These are phyloP conservation scores for Yamadazyma tumulicola DNA, from an alignment of 805 yeast species.

Conservation along the genomic window DNA sequence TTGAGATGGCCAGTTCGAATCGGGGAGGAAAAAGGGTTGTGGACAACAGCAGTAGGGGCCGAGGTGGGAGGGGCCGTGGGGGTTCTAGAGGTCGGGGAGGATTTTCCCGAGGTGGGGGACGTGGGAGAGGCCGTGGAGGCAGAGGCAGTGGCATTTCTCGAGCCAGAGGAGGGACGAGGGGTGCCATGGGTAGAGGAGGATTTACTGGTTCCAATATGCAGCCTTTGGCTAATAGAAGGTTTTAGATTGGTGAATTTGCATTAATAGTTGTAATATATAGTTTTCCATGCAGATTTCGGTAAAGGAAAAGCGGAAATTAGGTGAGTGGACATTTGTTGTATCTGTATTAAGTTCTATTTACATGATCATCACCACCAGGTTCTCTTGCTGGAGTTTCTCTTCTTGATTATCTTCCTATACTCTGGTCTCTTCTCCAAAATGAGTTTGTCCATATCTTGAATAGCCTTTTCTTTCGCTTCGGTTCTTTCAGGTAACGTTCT, in stretches of 20 bases:
- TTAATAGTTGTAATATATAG: too few relatives aligned
- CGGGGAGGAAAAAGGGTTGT: not conserved
- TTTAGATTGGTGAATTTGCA: not conserved
- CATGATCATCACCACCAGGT: conserved; percentile 40
- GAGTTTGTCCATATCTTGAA: conserved; percentile 61
- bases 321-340: too few relatives aligned
- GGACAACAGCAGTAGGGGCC: conserved; percentile 21
- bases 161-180: conserved; percentile 16
- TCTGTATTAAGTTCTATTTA: too few relatives aligned
- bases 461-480: conserved; percentile 60
- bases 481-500: conserved; percentile 58
- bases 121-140: conserved; percentile 11
- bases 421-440: conserved; percentile 58
- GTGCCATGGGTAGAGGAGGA: conserved; percentile 5
- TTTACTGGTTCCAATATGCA: conserved; percentile 7
- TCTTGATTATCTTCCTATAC: conserved; percentile 37
- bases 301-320: too few relatives aligned
- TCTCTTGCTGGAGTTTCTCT: conserved; percentile 32
- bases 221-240: conserved; percentile 15
- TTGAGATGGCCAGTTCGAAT: conserved; percentile 45
- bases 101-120: not conserved
- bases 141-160: conserved; percentile 15
- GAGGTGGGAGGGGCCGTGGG: conserved; percentile 2
- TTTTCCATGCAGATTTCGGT: too few relatives aligned
- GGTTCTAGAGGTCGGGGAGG: conserved; percentile 4